Base-by-base conservation (phyloP, 169 alveolate species). In the Plasmodium vinckei region DNA sequence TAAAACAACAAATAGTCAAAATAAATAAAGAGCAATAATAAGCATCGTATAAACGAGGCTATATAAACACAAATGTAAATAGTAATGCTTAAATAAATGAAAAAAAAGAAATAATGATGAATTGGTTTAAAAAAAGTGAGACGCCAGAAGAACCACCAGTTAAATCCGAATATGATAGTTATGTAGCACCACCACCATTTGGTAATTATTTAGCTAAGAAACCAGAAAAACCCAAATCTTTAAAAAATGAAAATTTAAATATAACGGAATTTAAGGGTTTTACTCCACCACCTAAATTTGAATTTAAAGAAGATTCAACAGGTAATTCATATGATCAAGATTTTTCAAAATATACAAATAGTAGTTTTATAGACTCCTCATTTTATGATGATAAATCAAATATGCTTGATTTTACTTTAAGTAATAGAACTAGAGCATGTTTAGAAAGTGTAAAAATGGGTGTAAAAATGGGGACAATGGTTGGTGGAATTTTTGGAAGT, bases 401-500 rank as follows among this genome's bases (percentile, higher is more conserved):
- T 65, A 90, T 65, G 67, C 84, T 73, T 75, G 87, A 67, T 56
- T 87, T 87, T 27, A 75, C 90, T 54, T 93, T 94, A 23, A 94
- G 94, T 68, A 96, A 95, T 21, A 73, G 97, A 65, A 92, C 96
- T 23, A 87, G 94, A 39, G 93, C 91, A 49, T 96, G 98, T 87
- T 71, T 94, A 59, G 98, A 96, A 27, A 95, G 97, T 72, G 90
- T 96, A 51, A 96, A 95, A 71, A 91, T 95, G 97, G 98, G 98
- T 9, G 93, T 92, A 69, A 96, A 96, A 72, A 96, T 94, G 98
- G 98, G 98, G 5, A 96, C 97, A 2, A 95, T 95, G 54, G 97
- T 96, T 42, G 98, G 98, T 21, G 97, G 97, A n/a, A 95, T 96
- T 46, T 96, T 96, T 73, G 98, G 98, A 0, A 93, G 95, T 27